Base-by-base conservation (phyloP, 1,139 yeast genomes). In the Yamadazyma buinensis region DNA sequence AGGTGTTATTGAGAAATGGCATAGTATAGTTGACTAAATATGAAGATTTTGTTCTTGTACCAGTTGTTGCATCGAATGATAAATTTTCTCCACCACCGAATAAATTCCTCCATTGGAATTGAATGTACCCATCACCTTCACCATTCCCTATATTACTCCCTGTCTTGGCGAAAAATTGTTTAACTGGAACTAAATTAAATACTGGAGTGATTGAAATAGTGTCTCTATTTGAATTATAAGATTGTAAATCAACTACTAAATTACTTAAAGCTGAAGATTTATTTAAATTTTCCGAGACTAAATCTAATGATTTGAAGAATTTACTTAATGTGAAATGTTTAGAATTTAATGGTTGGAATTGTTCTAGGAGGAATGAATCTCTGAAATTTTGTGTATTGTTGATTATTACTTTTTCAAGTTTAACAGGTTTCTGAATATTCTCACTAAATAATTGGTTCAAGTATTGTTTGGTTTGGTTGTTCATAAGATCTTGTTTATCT, bases 111-210 rank as follows among this genome's bases (percentile, higher is more conserved):
- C 84, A 65, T 52, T 83, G 88, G 41, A 85, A 75, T 33, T 84
- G 82, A 30, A 87, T 71, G 51, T 87, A 86, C 2, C 96, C 97
- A 53, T 85, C 95, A 20, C 97, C 97, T 63, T 88, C 96, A 19
- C 95, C 95, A 52, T 90, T 90, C 2, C 97, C 97, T 4, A 90
- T 76, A 56, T 84, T 88, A 5, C 96, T 90, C n/a, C 96, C 97
- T 2, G 95, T 85, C 50, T 82, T 83, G 40, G 94, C 88, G 41
- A 75, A 75, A 51, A 84, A 82, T 45, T 67, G 70, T 45, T 83
- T 81, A 2, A 74, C 72, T 0, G 94, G 94, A 10, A 68, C 41
- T 2, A 83, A 47, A 35, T 74, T 70, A 40, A 84, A 58, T n/a
- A 71, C 67, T 0, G 88, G 83, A 0, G 72, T 68, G 11, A 84